Evolutionary conservation across 23 red algal species (phyloP).

Genomic region (Cyanidioschyzon merolae): DNA sequence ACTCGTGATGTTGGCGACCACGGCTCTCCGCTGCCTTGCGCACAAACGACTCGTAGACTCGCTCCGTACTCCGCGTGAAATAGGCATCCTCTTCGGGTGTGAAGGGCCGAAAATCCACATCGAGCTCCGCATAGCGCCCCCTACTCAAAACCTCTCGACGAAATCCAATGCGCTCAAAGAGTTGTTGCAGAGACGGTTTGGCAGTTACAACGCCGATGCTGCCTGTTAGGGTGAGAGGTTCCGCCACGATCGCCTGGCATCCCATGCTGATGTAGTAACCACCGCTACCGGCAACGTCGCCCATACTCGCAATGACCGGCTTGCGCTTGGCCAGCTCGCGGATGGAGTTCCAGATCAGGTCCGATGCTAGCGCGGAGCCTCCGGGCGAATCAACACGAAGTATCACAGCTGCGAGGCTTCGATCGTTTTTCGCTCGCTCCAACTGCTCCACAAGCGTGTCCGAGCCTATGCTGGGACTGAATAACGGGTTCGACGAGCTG

Average conservation of each 20-base stretch:
- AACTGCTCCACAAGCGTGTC: slow-evolving; percentile 64
- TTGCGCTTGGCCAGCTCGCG: slow-evolving; percentile 43
- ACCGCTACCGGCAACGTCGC: slow-evolving; percentile 76
- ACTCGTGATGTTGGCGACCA: slow-evolving; percentile 42
- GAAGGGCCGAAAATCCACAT: slow-evolving; percentile 75
- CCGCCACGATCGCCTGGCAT: slow-evolving; percentile 67
- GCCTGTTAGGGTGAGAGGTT: slow-evolving; percentile 72
- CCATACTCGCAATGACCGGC: slow-evolving; percentile 68
- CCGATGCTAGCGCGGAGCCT: slow-evolving; percentile 66
- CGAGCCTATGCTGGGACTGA: slow-evolving; percentile 48
- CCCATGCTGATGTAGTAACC: slow-evolving; percentile 96
- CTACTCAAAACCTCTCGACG: slow-evolving; percentile 55
- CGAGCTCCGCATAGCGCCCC: slow-evolving; percentile 74
- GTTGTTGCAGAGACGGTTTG: slow-evolving; percentile 62
- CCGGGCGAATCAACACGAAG: slow-evolving; percentile 87
- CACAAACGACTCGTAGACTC: slow-evolving; percentile 71
- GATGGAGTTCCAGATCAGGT: slow-evolving; percentile 76
- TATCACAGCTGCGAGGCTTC: slow-evolving; percentile 47
- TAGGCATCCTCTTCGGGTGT: slow-evolving; percentile 70
- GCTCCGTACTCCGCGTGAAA: slow-evolving; percentile 34
- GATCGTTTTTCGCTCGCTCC: slow-evolving; percentile 43
- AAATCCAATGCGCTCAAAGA: slow-evolving; percentile 75
- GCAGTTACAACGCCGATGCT: slow-evolving; percentile 86
- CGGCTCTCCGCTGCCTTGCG: slow-evolving; percentile 64
- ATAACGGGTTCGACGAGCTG: slow-evolving; percentile 38